Evolutionary conservation across 2,329 filamentous ascomycete species (phyloP), one percentile per base, ranked within the genome.

Genomic region (Penicillium capsulatum): DNA sequence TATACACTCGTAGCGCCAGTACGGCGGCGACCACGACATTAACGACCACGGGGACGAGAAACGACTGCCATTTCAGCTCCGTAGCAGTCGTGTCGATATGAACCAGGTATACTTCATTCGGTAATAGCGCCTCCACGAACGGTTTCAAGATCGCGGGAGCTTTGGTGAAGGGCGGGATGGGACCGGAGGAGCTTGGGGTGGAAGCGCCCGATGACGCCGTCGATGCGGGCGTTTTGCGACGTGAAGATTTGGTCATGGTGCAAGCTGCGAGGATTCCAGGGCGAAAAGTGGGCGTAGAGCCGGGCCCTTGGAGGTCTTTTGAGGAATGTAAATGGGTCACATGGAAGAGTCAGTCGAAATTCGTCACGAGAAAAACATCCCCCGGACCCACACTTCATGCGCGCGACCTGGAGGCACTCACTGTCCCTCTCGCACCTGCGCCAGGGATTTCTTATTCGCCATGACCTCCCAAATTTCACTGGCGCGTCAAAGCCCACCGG

Each of bases 41-140:
- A 67, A 95, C 80, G 13, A 81, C 63, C 13, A 88, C 74, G 11
- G 90, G 88, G 1, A 95, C 81, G 33, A 80, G 56, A 66, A 95
- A 96, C 55, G 94, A 84, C 57, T 86, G 84, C 61, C 79, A 79
- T 68, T 96, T 96, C 67, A 90, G 80, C 17, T 74, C 72, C 14
- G 68, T 65, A 0, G 82, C 80, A 46, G 84, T 81, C 44, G 67
- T 69, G 72, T 96, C 90, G 65, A 94, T 72, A 70, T 95, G 89
- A 19, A 84, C 75, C 56, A 96, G 77, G 74, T 96, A 95, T 60
- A 94, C 76, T 63, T 86, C 80, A 40, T 76, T 68, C 40, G 76
- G 72, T 42, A 80, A 76, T 44, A 95, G 80, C 30, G 72, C 75
- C 24, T 76, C 68, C 57, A 85, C 74, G 60, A 94, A 83, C 8